A percentile compares a stretch with the other conserved stretches of the same genome.
These are phyloP conservation scores for Onygenales sp. DNA, from an alignment of 2,329 filamentous ascomycete species.

Conservation along the genomic window DNA sequence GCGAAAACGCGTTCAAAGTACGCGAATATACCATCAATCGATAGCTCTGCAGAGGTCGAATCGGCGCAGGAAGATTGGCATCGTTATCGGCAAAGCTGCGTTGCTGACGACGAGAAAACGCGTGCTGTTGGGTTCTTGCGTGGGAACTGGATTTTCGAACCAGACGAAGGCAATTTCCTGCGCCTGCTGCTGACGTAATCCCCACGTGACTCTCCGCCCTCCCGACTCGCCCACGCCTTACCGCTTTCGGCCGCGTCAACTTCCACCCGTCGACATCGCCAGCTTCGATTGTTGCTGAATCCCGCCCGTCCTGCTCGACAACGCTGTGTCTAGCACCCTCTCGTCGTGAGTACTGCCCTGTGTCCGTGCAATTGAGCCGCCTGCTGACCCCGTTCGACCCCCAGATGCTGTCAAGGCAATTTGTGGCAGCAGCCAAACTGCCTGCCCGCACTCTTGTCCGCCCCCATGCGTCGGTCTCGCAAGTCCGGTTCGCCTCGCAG, in stretches of 20 bases:
- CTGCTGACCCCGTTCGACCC: slow-evolving; percentile 14
- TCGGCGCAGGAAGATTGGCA: slow-evolving; percentile 33
- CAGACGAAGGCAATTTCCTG: slow-evolving; percentile 18
- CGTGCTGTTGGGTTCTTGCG: slow-evolving; percentile 22
- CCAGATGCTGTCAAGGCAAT: slow-evolving; percentile 38
- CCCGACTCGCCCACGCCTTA: not conserved
- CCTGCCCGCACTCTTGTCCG: slow-evolving; percentile 26
- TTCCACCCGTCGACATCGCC: too few species aligned
- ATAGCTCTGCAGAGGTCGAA: slow-evolving; percentile 23
- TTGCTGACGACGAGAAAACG: slow-evolving; percentile 27
- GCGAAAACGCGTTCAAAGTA: slow-evolving; percentile 27
- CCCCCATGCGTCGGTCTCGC: slow-evolving; percentile 32
- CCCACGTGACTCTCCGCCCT: slow-evolving; percentile 5
- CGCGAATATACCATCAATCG: slow-evolving; percentile 31
- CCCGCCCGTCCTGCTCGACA: not conserved
- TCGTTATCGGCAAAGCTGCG: slow-evolving; percentile 34
- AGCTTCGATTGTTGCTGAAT: not conserved
- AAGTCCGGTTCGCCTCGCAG: slow-evolving; percentile 28
- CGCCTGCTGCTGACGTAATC: slow-evolving; percentile 23
- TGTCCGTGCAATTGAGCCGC: not conserved
- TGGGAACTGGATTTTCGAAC: slow-evolving; percentile 31
- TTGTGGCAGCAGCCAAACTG: slow-evolving; percentile 31
- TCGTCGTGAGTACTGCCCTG: slow-evolving; percentile 3
- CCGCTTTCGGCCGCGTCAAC: not conserved
- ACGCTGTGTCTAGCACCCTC: not conserved